A percentile compares a stretch with the other conserved stretches of the same genome.
phyloP scores from a whole-genome alignment of 257 asterid genomes.

The Nicotiana paniculata region DNA sequence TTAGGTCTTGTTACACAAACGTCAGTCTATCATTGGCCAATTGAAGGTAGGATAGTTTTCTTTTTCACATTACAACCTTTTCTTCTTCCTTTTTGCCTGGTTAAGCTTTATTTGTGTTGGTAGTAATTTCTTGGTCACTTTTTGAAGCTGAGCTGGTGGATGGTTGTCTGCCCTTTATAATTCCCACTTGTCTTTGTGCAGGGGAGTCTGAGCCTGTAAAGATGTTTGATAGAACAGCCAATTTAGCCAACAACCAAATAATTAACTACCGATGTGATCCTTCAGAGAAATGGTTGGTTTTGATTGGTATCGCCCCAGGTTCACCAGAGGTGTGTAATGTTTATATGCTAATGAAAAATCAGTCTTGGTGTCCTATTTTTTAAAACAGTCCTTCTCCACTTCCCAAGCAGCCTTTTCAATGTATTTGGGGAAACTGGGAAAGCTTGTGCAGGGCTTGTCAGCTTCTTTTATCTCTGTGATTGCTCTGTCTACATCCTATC shows the following conservation, averaged over 20 bases:
- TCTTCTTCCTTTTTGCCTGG: background rate
- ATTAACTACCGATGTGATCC: slow-evolving; percentile 95
- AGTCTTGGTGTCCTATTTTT: background rate
- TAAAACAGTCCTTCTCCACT: background rate
- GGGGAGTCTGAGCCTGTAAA: slow-evolving; percentile 94
- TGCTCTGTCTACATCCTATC: background rate
- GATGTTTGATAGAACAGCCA: slow-evolving; percentile 95
- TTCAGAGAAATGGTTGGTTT: slow-evolving; percentile 97
- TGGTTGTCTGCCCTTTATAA: background rate
- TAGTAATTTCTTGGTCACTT: slow-evolving; percentile 2
- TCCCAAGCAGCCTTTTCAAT: background rate
- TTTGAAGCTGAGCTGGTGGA: background rate
- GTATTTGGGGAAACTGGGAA: background rate
- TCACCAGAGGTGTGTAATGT: slow-evolving; percentile 70
- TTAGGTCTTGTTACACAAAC: slow-evolving; percentile 92
- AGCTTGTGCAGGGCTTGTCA: background rate
- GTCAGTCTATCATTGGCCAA: slow-evolving; percentile 91
- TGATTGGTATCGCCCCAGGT: slow-evolving; percentile 98
- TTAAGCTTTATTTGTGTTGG: background rate
- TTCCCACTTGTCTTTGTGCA: slow-evolving; percentile 18
- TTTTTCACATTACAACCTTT: background rate
- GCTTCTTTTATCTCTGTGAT: background rate
- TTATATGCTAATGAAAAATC: background rate
- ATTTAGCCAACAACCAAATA: slow-evolving; percentile 83
- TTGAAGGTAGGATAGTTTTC: slow-evolving; percentile 56